Percentiles rank a stretch among this genome's conserved stretches.
These are phyloP conservation scores for Zarea fungicola DNA, from an alignment of 2,329 filamentous ascomycete genomes.

Conservation along the genomic window DNA sequence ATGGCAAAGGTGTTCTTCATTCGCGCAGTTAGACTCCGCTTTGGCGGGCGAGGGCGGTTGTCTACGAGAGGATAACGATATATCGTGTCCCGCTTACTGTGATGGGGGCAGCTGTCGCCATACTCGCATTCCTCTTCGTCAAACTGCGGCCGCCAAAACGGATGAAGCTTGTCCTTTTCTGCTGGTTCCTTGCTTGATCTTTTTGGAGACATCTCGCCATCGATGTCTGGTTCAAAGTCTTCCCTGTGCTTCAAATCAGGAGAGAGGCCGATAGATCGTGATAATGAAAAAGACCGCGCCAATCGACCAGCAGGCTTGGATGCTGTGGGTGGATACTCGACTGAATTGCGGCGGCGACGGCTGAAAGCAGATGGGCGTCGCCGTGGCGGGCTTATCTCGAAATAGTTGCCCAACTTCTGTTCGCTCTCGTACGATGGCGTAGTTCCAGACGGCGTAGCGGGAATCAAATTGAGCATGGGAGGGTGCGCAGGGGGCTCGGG, in stretches of 20 bases:
- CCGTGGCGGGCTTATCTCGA: slow-evolving; percentile 43
- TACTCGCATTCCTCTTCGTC: slow-evolving; percentile 28
- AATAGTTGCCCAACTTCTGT: slow-evolving; percentile 49
- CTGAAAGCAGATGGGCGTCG: slow-evolving; percentile 49
- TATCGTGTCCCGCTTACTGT: slow-evolving; percentile 33
- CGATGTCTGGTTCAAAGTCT: slow-evolving; percentile 23
- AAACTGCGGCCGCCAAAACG: slow-evolving; percentile 55
- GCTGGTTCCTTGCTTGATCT: slow-evolving; percentile 41
- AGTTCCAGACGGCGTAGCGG: slow-evolving; percentile 55
- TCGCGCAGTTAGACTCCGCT: slow-evolving; percentile 46
- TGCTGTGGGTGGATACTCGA: slow-evolving; percentile 36
- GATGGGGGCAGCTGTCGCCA: slow-evolving; percentile 27
- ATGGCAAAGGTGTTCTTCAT: slow-evolving; percentile 58
- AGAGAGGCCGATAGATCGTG: slow-evolving; percentile 33
- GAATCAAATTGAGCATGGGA: slow-evolving; percentile 52
- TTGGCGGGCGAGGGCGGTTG: slow-evolving; percentile 40
- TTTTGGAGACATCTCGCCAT: slow-evolving; percentile 31
- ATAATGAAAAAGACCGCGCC: slow-evolving; percentile 48
- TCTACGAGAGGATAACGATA: slow-evolving; percentile 45
- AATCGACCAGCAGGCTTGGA: slow-evolving; percentile 40
- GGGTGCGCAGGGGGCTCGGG: slow-evolving; percentile 44
- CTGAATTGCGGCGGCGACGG: slow-evolving; percentile 39
- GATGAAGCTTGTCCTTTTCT: slow-evolving; percentile 53
- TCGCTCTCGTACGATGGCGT: slow-evolving; percentile 51
- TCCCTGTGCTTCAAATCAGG: slow-evolving; percentile 23